Evolutionary conservation across 495 filamentous ascomycete genomes (phyloP).

Genomic region (Aspergillus sparsus): DNA sequence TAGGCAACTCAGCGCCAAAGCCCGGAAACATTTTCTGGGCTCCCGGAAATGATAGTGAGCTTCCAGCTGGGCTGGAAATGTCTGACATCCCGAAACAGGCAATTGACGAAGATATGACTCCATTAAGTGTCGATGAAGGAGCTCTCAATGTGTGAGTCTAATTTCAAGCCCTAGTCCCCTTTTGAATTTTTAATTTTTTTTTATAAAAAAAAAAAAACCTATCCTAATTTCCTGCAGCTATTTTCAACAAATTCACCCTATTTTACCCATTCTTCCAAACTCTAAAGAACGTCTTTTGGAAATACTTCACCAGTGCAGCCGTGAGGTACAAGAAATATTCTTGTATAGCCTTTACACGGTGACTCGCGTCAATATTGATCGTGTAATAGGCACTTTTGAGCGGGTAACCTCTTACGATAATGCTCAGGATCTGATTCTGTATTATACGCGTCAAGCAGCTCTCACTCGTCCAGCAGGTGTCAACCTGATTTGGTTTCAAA

Average conservation of each 20-base stretch:
- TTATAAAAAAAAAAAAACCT: too few relatives aligned
- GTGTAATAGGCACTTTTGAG: constrained; percentile 40
- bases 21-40: constrained; percentile 45
- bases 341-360: constrained; percentile 62
- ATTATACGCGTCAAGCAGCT: constrained; percentile 54
- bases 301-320: constrained; percentile 60
- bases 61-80: constrained; percentile 41
- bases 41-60: constrained; percentile 38
- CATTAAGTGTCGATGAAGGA: constrained; percentile 46
- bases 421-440: constrained; percentile 51
- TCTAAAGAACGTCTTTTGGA: constrained; percentile 62
- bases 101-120: constrained; percentile 43
- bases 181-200: not conserved
- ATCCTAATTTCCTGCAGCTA: constrained; percentile 54
- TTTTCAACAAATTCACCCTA: constrained; percentile 68
- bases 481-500: constrained; percentile 47
- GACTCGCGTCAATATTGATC: constrained; percentile 43
- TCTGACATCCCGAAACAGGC: constrained; percentile 39
- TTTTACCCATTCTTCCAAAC: constrained; percentile 72
- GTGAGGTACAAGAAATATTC: constrained; percentile 68
- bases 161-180: not conserved
- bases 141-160: constrained; percentile 45
- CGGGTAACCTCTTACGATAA: constrained; percentile 45
- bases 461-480: constrained; percentile 38
- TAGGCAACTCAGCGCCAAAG: constrained; percentile 34